A percentile compares a stretch with the other conserved stretches of the same genome.
phyloP scores from a whole-genome alignment of 2,329 filamentous ascomycete species.

The Aotearoamyces nothofagi region DNA sequence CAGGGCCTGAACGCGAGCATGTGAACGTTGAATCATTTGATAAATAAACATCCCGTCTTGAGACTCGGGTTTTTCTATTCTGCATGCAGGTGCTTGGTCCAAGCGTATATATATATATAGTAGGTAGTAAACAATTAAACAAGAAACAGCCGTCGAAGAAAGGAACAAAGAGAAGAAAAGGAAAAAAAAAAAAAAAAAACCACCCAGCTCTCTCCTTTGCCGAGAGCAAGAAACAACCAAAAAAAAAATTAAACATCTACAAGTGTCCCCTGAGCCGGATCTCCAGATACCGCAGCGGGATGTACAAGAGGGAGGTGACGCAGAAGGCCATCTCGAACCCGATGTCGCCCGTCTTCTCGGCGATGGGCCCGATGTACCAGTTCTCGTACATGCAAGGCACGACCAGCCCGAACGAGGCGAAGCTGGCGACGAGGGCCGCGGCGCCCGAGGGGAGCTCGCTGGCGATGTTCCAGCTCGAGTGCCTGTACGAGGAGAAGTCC shows the following conservation, averaged over 20 bases:
- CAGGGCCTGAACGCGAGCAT: no score
- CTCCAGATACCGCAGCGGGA: conserved; percentile 26
- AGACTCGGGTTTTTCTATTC: no score
- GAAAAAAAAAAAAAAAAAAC: no score
- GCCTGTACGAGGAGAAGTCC: conserved; percentile 18
- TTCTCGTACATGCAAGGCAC: conserved; percentile 44
- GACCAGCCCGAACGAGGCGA: conserved; percentile 28
- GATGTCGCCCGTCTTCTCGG: conserved; percentile 43
- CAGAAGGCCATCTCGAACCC: conserved; percentile 48
- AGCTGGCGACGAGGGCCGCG: conserved; percentile 23
- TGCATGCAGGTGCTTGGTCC: no score
- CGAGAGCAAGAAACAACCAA: no score
- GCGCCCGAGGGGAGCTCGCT: conserved; percentile 24
- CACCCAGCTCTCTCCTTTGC: no score
- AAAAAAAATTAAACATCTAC: not conserved
- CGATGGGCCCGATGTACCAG: conserved; percentile 47
- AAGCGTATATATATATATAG: no score
- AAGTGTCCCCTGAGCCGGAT: conserved; percentile 17
- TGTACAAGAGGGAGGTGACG: conserved; percentile 27
- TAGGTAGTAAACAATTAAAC: no score
- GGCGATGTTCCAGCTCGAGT: conserved; percentile 20
- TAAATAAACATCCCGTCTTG: no score
- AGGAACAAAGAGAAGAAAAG: no score
- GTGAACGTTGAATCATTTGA: no score
- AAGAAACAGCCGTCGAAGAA: no score